A percentile compares a stretch with the other conserved stretches of the same genome.
These are phyloP conservation scores for Canavalia gladiata DNA, from an alignment of 306 rosid species.

Conservation along the genomic window DNA sequence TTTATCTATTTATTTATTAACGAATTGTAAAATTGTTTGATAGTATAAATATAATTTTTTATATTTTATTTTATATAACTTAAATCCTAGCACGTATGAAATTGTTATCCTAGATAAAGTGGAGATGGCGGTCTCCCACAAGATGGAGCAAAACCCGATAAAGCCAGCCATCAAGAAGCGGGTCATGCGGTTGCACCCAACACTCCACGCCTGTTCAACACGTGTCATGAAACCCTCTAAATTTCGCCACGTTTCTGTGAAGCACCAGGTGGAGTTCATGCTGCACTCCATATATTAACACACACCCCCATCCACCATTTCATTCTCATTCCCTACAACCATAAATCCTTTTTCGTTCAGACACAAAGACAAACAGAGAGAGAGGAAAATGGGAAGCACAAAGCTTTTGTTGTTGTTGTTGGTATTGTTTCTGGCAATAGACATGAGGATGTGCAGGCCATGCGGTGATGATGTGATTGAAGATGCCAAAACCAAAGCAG, in stretches of 20 bases:
- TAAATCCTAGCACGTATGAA: constrained; percentile 8
- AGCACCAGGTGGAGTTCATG: constrained; percentile 56
- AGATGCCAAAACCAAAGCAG: constrained; percentile 37
- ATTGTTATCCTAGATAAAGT: neutral
- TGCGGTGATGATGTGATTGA: constrained; percentile 45
- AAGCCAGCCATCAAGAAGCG: constrained; percentile 23
- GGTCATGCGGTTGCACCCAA: constrained; percentile 18
- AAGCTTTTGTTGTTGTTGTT: constrained; percentile 45
- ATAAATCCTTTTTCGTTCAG: neutral
- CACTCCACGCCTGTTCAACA: constrained; percentile 38
- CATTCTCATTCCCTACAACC: neutral
- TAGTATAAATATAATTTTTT: too few species aligned
- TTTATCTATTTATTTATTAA: too few species aligned
- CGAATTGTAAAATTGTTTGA: too few species aligned
- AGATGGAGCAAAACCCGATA: constrained; percentile 39
- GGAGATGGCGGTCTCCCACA: neutral
- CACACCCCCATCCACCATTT: constrained; percentile 27
- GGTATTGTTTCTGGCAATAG: constrained; percentile 35
- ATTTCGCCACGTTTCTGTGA: constrained; percentile 58
- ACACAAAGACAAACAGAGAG: neutral
- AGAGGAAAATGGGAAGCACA: constrained; percentile 47
- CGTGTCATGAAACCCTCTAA: constrained; percentile 52
- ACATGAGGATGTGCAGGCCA: constrained; percentile 43
- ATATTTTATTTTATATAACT: neutral
- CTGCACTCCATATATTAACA: neutral